A percentile compares a stretch with the other conserved stretches of the same genome.
phyloP scores from a whole-genome alignment of 805 yeast species.

The Candida tammaniensis region DNA sequence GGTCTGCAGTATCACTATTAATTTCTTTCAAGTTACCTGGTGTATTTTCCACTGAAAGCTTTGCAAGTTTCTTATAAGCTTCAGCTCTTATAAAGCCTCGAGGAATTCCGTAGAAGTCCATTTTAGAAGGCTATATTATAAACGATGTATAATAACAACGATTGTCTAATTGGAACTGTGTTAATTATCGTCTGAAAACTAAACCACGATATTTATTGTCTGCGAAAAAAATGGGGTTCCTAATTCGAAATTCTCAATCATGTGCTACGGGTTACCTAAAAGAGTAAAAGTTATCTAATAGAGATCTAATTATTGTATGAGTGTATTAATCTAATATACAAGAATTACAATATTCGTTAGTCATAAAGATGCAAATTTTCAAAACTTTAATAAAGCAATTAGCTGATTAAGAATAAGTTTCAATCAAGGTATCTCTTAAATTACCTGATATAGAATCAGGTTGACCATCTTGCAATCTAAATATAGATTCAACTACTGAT shows the following conservation, averaged over 20 bases:
- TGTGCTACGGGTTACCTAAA: too few species aligned
- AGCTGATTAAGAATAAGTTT: conserved; percentile 83
- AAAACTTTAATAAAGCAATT: too few species aligned
- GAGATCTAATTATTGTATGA: too few species aligned
- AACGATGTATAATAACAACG: too few species aligned
- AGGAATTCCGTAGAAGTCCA: conserved; percentile 39
- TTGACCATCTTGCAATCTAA: conserved; percentile 87
- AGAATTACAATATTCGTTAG: conserved; percentile 2
- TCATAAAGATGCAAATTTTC: conserved; percentile 1
- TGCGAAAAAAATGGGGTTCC: too few species aligned
- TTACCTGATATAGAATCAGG: conserved; percentile 83
- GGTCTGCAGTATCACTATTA: conserved; percentile 3
- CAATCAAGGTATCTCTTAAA: conserved; percentile 88
- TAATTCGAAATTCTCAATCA: too few species aligned
- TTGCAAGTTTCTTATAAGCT: conserved; percentile 37
- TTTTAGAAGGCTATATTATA: conserved; percentile 13
- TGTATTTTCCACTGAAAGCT: conserved; percentile 26
- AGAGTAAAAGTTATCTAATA: too few species aligned
- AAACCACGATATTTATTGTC: too few species aligned
- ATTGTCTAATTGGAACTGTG: too few species aligned
- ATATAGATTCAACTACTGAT: conserved; percentile 94
- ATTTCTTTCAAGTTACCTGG: conserved; percentile 11
- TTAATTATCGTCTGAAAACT: too few species aligned
- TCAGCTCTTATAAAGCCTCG: conserved; percentile 39
- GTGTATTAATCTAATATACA: conserved; percentile 5